Conservation (phyloP, 2,329 filamentous ascomycete genomes). For the Aspergillus tanneri region DNA sequence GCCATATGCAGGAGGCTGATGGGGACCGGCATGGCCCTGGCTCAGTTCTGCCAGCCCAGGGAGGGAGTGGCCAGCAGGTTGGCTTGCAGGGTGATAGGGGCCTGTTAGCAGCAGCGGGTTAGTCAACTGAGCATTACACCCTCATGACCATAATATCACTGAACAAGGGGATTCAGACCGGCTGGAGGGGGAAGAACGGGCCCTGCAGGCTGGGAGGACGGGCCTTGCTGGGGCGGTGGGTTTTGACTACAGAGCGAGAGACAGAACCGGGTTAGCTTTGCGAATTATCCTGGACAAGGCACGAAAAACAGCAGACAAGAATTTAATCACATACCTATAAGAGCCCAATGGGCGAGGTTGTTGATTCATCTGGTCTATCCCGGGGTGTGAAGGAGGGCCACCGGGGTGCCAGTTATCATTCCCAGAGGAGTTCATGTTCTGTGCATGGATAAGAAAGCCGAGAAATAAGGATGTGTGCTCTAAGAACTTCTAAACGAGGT, state of each 20-base stretch:
- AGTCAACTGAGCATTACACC: conserved; percentile 14
- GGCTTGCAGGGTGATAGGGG: conserved; percentile 43
- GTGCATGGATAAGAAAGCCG: conserved; percentile 19
- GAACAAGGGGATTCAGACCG: conserved; percentile 31
- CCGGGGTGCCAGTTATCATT: conserved; percentile 46
- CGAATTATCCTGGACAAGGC: not conserved
- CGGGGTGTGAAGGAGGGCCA: conserved; percentile 43
- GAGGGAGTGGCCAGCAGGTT: conserved; percentile 46
- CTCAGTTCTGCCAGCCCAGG: conserved; percentile 49
- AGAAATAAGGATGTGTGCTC: not conserved
- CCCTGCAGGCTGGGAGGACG: conserved; percentile 38
- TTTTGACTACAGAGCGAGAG: conserved; percentile 34
- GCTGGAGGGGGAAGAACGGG: conserved; percentile 42
- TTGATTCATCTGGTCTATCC: conserved; percentile 45
- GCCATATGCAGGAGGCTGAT: conserved; percentile 44
- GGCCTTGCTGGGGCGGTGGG: conserved; percentile 38
- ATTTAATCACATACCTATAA: conserved; percentile 41
- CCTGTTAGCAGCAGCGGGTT: conserved; percentile 26
- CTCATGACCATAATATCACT: not conserved
- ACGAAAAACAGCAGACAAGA: not conserved
- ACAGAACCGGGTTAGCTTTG: conserved; percentile 10
- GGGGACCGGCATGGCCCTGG: conserved; percentile 43
- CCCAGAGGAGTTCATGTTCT: conserved; percentile 43
- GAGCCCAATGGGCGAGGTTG: conserved; percentile 45
- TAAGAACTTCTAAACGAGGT: not conserved